phyloP scores from a whole-genome alignment of 106 monocot species.

The Hemerocallis citrina region DNA sequence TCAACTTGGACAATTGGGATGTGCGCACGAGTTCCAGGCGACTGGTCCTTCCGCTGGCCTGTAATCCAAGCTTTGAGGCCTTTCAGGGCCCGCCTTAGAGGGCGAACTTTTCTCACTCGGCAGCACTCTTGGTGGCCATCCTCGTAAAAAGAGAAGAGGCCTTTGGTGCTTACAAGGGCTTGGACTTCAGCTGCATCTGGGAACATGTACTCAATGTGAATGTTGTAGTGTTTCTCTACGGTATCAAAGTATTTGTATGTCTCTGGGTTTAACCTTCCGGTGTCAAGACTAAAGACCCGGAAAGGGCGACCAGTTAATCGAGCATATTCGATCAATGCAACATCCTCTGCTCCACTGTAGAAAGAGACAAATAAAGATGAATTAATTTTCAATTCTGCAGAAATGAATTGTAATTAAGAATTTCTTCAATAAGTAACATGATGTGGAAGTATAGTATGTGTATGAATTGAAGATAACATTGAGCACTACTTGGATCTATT shows the following conservation, averaged over 20 bases:
- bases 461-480: neutral
- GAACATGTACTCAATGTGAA: constrained; percentile 93
- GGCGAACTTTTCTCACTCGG: constrained; percentile 80
- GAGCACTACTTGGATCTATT: neutral
- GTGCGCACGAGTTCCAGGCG: constrained; percentile 70
- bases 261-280: constrained; percentile 85
- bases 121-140: constrained; percentile 99
- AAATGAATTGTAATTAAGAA: too few species aligned
- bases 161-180: constrained; percentile 76
- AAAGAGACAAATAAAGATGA: neutral
- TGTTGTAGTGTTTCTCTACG: constrained; percentile 80
- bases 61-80: constrained; percentile 96
- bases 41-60: constrained; percentile 91
- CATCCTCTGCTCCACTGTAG: constrained; percentile 95
- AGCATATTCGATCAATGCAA: constrained; percentile 87
- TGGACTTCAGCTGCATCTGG: constrained; percentile 87
- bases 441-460: neutral
- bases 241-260: constrained; percentile 74
- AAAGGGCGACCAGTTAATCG: constrained; percentile 74
- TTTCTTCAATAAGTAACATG: neutral
- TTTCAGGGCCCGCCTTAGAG: constrained; percentile 68
- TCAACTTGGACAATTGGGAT: constrained; percentile 98
- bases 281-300: constrained; percentile 95
- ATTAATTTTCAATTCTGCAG: neutral
- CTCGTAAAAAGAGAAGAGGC: constrained; percentile 94